Evolutionary conservation across 257 asterid genomes (phyloP).

Genomic region (Marsdenia floribunda): DNA sequence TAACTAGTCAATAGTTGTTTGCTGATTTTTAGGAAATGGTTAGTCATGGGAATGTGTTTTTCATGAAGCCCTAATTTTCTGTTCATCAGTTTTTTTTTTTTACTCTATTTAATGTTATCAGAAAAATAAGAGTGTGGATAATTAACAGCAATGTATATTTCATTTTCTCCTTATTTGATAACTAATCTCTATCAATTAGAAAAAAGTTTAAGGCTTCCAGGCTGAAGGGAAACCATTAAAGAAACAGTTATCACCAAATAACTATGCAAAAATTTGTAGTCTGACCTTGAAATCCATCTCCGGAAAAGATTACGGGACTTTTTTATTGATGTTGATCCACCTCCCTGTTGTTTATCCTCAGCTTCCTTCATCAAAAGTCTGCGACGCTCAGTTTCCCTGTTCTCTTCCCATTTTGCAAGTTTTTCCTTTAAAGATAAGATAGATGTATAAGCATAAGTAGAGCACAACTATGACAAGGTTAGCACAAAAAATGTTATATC

Average conservation of each 20-base stretch:
- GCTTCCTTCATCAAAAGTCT: constrained; percentile 79
- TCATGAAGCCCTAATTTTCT: too few relatives aligned
- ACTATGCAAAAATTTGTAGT: constrained; percentile 1
- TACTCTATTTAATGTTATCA: too few relatives aligned
- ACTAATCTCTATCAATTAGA: too few relatives aligned
- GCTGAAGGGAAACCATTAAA: background rate
- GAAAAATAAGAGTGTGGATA: too few relatives aligned
- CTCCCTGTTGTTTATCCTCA: constrained; percentile 60
- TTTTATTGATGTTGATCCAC: constrained; percentile 33
- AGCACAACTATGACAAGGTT: constrained; percentile 5
- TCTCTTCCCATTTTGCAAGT: constrained; percentile 76
- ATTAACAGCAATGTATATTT: too few relatives aligned
- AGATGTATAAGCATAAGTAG: constrained; percentile 16
- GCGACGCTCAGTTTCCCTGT: constrained; percentile 61
- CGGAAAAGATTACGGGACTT: constrained; percentile 49
- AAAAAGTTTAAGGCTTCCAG: background rate
- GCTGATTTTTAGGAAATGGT: too few relatives aligned
- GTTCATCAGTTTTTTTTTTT: too few relatives aligned
- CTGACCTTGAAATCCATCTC: constrained; percentile 77
- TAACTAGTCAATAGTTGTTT: too few relatives aligned
- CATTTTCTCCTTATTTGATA: too few relatives aligned
- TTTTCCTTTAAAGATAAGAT: constrained; percentile 39
- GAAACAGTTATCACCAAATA: background rate
- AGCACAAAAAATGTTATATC: constrained; percentile 1
- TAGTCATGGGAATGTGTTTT: too few relatives aligned